A percentile compares a stretch with the other conserved stretches of the same genome.
phyloP scores from a whole-genome alignment of 768 basidiomycete genomes.

The Galerina marginata region DNA sequence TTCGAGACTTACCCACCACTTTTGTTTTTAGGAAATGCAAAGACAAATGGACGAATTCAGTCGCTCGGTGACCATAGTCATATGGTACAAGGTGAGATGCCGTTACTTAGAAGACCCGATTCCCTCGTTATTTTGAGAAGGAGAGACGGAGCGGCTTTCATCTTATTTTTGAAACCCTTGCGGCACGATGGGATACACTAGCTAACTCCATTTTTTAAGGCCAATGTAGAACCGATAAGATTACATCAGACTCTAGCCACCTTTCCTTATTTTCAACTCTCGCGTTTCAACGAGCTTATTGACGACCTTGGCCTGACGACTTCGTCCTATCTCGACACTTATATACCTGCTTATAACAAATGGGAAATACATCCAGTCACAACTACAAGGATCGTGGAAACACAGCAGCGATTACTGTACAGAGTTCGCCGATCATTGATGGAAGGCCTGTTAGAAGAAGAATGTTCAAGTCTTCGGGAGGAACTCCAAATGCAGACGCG shows the following conservation, averaged over 20 bases:
- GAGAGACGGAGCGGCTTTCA: slow-evolving; percentile 9
- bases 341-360: slow-evolving; percentile 53
- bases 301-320: slow-evolving; percentile 57
- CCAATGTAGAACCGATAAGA: slow-evolving; percentile 59
- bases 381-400: slow-evolving; percentile 62
- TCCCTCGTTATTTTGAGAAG: slow-evolving; percentile 15
- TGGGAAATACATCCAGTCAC: slow-evolving; percentile 74
- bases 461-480: slow-evolving; percentile 60
- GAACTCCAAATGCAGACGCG: slow-evolving; percentile 56
- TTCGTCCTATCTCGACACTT: slow-evolving; percentile 65
- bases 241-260: slow-evolving; percentile 62
- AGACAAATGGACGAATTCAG: slow-evolving; percentile 49
- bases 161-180: slow-evolving; percentile 16
- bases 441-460: slow-evolving; percentile 58
- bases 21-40: slow-evolving; percentile 39
- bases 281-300: slow-evolving; percentile 55
- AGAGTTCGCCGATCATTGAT: slow-evolving; percentile 63
- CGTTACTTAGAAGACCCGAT: slow-evolving; percentile 6
- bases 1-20: slow-evolving; percentile 1
- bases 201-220: slow-evolving; percentile 37
- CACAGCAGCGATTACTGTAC: slow-evolving; percentile 67
- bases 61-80: slow-evolving; percentile 66
- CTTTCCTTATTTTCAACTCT: slow-evolving; percentile 69
- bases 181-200: not conserved
- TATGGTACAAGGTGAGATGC: slow-evolving; percentile 67